Base-by-base conservation (phyloP, 2,329 filamentous ascomycete species). In the Seiridium unicorne region DNA sequence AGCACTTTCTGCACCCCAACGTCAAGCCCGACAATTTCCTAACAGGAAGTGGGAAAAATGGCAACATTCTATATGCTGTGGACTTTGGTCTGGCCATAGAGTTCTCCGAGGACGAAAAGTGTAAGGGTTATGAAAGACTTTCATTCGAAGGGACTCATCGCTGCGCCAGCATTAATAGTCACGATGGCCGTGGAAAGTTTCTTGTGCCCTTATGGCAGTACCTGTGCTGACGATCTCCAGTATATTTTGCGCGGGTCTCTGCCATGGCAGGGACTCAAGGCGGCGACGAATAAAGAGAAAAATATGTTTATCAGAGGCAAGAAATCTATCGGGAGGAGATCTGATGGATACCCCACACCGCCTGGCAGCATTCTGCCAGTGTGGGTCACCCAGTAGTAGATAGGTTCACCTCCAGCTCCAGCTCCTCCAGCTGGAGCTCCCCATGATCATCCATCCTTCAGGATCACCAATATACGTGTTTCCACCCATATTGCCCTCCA, bases 221-320 rank as follows among this genome's bases (percentile, higher is more conserved):
- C 51, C 1, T 35, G 5, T 49, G 10, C 59, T 64, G 13, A 70
- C 70, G 87, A 90, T 66, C 89, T 91, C 86, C 84, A 90, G 63
- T 90, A 91, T 79, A 90, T 91, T 81, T 90, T 87, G 79, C 87
- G 88, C 76, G 88, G 88, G 57, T 89, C 86, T 66, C 86, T 91
- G 57, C 88, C 88, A 65, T 91, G 88, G 88, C 88, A 90, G 76
- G 88, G 88, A 62, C 79, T 90, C 61, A 89, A 89, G 79, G 87
- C 87, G 74, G 86, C 87, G 65, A 89, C 87, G 61, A 89, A 89
- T 79, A 89, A 89, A 80, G 86, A 91, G 76, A 90, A 90, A 77
- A 89, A 89, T 72, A 87, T 42, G 38, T 13, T 87, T 66, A 90
- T 91, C 75, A 89, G 89, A 86, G 87, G 90, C 79, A 90, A 89